Conservation (phyloP, 495 filamentous ascomycete species). For the Penicillium maclennaniae region DNA sequence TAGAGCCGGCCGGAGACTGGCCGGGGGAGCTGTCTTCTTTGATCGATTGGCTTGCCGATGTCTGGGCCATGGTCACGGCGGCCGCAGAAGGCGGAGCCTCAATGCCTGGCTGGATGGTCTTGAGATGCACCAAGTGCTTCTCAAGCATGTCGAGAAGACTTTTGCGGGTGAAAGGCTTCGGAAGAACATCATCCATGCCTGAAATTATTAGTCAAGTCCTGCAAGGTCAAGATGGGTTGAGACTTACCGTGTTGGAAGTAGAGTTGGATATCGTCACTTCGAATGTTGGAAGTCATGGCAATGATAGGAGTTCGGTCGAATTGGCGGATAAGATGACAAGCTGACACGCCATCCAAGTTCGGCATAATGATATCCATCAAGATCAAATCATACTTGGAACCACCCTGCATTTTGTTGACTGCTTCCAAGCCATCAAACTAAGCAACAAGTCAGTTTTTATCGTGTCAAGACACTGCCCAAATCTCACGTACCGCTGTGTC, state of each 20-base stretch:
- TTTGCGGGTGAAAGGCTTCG: slow-evolving; percentile 96
- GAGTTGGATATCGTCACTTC: slow-evolving; percentile 93
- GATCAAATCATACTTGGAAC: slow-evolving; percentile 84
- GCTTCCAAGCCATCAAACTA: slow-evolving; percentile 89
- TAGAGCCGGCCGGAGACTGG: slow-evolving; percentile 66
- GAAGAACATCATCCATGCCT: slow-evolving; percentile 99
- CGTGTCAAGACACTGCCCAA: background rate
- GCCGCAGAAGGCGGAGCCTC: slow-evolving; percentile 47
- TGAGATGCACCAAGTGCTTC: slow-evolving; percentile 80
- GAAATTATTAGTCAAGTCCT: background rate
- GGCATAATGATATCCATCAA: slow-evolving; percentile 99
- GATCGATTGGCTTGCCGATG: slow-evolving; percentile 56
- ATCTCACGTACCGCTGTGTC: slow-evolving; percentile 76
- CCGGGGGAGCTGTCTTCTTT: slow-evolving; percentile 83
- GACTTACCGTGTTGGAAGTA: slow-evolving; percentile 92
- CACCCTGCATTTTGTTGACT: slow-evolving; percentile 82
- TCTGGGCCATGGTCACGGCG: slow-evolving; percentile 49
- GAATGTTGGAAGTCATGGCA: slow-evolving; percentile 98
- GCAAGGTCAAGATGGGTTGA: slow-evolving; percentile 9
- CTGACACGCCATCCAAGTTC: slow-evolving; percentile 89
- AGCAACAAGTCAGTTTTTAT: background rate
- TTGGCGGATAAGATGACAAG: slow-evolving; percentile 89
- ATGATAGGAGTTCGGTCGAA: slow-evolving; percentile 87
- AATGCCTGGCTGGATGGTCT: slow-evolving; percentile 54
- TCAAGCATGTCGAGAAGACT: slow-evolving; percentile 87